Evolutionary conservation across 805 yeast genomes (phyloP).

Genomic region (Starmerella floris): DNA sequence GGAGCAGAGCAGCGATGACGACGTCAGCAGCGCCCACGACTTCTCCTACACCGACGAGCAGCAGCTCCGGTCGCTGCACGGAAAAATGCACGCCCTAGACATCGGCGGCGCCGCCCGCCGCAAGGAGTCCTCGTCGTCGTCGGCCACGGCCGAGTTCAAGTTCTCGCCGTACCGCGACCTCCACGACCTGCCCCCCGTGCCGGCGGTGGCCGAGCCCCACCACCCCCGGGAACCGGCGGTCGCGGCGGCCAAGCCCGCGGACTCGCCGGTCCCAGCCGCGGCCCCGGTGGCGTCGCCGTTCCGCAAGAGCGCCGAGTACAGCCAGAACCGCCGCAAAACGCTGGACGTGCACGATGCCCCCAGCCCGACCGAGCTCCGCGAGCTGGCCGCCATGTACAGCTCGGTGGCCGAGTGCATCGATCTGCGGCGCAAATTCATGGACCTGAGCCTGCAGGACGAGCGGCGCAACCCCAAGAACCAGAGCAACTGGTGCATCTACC

Average conservation of each 20-base stretch:
- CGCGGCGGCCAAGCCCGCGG: not conserved
- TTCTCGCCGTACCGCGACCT: slow-evolving; percentile 12
- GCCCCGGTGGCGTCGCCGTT: slow-evolving; percentile 1
- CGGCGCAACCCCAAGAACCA: slow-evolving; percentile 73
- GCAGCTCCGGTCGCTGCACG: slow-evolving; percentile 16
- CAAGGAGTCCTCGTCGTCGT: not conserved
- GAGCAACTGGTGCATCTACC: slow-evolving; percentile 67
- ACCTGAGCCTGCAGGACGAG: slow-evolving; percentile 56
- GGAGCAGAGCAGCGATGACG: slow-evolving; percentile 13
- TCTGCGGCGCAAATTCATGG: slow-evolving; percentile 63
- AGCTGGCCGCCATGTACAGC: slow-evolving; percentile 28
- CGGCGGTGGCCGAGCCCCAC: slow-evolving; percentile 1
- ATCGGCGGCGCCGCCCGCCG: slow-evolving; percentile 6
- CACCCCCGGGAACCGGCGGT: not conserved
- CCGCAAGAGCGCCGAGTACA: slow-evolving; percentile 5
- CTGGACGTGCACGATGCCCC: slow-evolving; percentile 22
- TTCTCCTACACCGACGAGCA: slow-evolving; percentile 21
- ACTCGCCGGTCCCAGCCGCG: not conserved
- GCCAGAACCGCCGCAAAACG: slow-evolving; percentile 9
- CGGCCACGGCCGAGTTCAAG: not conserved
- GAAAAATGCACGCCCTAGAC: slow-evolving; percentile 21
- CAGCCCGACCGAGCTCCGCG: slow-evolving; percentile 26
- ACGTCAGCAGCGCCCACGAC: slow-evolving; percentile 11
- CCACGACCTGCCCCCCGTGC: slow-evolving; percentile 13
- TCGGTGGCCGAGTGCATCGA: slow-evolving; percentile 43